These are phyloP conservation scores for Fusarium mexicanum DNA, from an alignment of 2,329 filamentous ascomycete genomes.

Conservation along the genomic window DNA sequence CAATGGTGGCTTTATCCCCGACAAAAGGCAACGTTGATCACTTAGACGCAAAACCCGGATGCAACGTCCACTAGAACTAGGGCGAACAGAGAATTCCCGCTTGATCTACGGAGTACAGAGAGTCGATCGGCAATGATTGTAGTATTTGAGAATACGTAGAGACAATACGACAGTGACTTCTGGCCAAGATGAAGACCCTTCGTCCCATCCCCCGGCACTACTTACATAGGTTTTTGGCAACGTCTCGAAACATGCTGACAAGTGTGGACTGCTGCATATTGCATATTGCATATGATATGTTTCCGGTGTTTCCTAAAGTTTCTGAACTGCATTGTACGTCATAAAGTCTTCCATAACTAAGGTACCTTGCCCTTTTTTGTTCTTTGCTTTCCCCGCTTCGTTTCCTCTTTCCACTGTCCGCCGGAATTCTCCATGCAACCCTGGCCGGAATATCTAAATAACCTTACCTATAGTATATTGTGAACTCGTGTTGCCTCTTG, in stretches of 20 bases:
- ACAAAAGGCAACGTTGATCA: constrained; percentile 17
- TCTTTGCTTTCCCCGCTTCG: constrained; percentile 12
- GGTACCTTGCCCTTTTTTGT: neutral
- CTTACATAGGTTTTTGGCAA: neutral
- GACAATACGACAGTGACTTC: neutral
- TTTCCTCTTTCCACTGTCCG: constrained; percentile 15
- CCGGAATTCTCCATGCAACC: constrained; percentile 7
- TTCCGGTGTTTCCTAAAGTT: constrained; percentile 17
- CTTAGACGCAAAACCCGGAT: constrained; percentile 8
- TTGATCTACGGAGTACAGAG: constrained; percentile 19
- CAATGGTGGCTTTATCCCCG: constrained; percentile 8
- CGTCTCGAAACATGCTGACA: constrained; percentile 9
- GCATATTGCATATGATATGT: constrained; percentile 1
- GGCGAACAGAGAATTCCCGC: constrained; percentile 3
- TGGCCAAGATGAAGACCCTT: constrained; percentile 2
- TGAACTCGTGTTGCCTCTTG: constrained; percentile 3
- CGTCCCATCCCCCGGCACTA: neutral
- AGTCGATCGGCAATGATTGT: constrained; percentile 12
- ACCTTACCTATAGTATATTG: constrained; percentile 23
- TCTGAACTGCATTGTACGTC: constrained; percentile 3
- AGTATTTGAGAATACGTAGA: neutral
- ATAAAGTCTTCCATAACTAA: constrained; percentile 1
- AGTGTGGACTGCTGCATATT: neutral
- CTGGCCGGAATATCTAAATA: constrained; percentile 8
- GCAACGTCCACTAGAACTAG: constrained; percentile 6